Evolutionary conservation across 2,329 filamentous ascomycete species (phyloP).

Genomic region (Paraphoma chrysanthemicola): DNA sequence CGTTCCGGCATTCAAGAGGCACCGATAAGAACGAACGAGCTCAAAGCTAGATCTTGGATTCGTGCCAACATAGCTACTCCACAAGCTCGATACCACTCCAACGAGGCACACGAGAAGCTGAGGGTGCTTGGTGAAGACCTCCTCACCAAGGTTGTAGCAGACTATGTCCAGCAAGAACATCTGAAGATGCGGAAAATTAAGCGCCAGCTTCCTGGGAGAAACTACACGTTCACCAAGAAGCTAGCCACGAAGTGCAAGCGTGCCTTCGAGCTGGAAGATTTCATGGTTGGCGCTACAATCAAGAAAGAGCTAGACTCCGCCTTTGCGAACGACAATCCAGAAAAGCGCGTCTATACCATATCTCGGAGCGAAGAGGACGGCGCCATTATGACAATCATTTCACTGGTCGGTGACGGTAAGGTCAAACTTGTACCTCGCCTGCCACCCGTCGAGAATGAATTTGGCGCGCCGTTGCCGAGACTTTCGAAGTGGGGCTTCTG

Average conservation of each 20-base stretch:
- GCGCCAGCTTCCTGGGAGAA: constrained; percentile 62
- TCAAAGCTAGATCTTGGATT: constrained; percentile 53
- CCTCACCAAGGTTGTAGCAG: constrained; percentile 59
- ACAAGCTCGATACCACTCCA: constrained; percentile 47
- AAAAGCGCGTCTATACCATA: constrained; percentile 51
- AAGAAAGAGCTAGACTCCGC: constrained; percentile 66
- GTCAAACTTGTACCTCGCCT: constrained; percentile 62
- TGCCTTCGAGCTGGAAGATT: constrained; percentile 49
- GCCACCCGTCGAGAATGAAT: constrained; percentile 61
- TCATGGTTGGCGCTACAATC: constrained; percentile 63
- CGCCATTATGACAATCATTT: constrained; percentile 70
- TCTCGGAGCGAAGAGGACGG: constrained; percentile 68
- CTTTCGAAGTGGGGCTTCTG: constrained; percentile 71
- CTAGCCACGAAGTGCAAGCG: constrained; percentile 66
- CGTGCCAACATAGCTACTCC: constrained; percentile 55
- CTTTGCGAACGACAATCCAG: constrained; percentile 49
- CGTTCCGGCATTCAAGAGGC: neutral
- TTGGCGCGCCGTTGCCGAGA: constrained; percentile 49
- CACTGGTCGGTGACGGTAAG: constrained; percentile 67
- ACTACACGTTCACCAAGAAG: constrained; percentile 68
- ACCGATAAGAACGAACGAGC: constrained; percentile 13
- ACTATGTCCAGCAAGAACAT: constrained; percentile 60
- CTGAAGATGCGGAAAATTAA: constrained; percentile 69
- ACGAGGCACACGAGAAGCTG: constrained; percentile 51
- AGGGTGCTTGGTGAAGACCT: constrained; percentile 37